Evolutionary conservation across 805 yeast genomes (phyloP), one percentile per base, ranked within the genome.

Genomic region (Spathaspora hagerdaliae): DNA sequence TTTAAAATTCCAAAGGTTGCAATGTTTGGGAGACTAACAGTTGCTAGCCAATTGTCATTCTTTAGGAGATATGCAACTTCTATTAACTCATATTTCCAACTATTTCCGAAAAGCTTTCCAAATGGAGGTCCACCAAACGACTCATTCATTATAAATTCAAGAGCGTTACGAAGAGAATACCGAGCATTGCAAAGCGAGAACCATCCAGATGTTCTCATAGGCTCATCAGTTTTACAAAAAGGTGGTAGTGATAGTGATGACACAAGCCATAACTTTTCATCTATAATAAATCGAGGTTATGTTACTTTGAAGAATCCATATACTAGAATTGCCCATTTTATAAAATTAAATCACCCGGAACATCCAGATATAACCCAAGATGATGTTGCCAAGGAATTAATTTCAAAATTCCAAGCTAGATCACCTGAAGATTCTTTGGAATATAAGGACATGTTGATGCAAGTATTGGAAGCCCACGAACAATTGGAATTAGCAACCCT

Each of bases 401-500:
- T 71, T 53, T 71, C 67, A 41, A 66, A 64, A 41, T 79, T 64
- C 32, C 74, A 71, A 51, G 35, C 50, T 3, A 44, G 53, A 6
- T 62, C 68, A 1, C 59, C 59, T n/a, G 66, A 62, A 33, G 55
- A 53, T n/a, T 51, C 69, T 9, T 45, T 66, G 37, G 65, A 61
- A 32, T 71, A 81, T 48, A 80, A 83, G 46, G 75, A 69, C 12
- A 67, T 87, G 57, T 66, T 92, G 36, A 78, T 88, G 83, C 79
- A 80, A 38, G 85, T 92, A 19, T 70, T 92, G 65, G 95, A 89
- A 52, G 81, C 88, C 5, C 94, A 91, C 60, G 99, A 92, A 63
- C 77, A 79, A 36, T 67, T 91, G 46, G 95, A 87, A 49, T 80
- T 80, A 51, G 83, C 88, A 5, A 67, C 70, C 1, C 66, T 64